phyloP scores from a whole-genome alignment of 2,329 filamentous ascomycete genomes.

The Fusarium coffeatum region DNA sequence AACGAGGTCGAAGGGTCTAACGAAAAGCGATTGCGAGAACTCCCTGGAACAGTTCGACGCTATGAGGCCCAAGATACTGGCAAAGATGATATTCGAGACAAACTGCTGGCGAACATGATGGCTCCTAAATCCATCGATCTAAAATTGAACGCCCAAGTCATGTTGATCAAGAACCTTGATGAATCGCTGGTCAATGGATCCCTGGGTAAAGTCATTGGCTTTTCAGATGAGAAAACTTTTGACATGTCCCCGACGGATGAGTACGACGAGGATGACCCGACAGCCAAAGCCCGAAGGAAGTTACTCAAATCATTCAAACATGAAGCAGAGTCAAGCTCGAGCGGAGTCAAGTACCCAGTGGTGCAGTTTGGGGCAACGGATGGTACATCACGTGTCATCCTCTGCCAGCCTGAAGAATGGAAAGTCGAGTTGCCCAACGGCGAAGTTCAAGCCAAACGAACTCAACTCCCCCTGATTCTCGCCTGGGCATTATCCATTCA shows the following conservation, averaged over 20 bases:
- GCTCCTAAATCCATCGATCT: constrained; percentile 82
- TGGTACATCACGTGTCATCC: constrained; percentile 71
- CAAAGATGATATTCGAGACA: constrained; percentile 77
- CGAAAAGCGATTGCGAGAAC: constrained; percentile 73
- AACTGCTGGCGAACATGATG: constrained; percentile 90
- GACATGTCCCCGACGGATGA: constrained; percentile 56
- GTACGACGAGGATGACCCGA: constrained; percentile 54
- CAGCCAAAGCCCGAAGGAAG: constrained; percentile 65
- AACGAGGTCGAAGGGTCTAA: constrained; percentile 92
- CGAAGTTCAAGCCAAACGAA: constrained; percentile 88
- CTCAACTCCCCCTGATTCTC: constrained; percentile 86
- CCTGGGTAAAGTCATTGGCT: constrained; percentile 78
- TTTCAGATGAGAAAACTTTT: constrained; percentile 55
- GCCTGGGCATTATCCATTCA: constrained; percentile 98
- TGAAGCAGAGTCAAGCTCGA: constrained; percentile 57
- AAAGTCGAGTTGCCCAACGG: constrained; percentile 97
- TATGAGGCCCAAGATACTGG: constrained; percentile 84
- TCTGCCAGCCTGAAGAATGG: constrained; percentile 91
- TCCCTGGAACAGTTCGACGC: constrained; percentile 74
- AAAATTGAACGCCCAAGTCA: constrained; percentile 94
- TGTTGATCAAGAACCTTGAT: constrained; percentile 99
- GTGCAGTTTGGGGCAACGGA: constrained; percentile 85
- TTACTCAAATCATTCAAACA: constrained; percentile 62
- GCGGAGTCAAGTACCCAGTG: constrained; percentile 76
- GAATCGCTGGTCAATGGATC: constrained; percentile 94